These are phyloP conservation scores for Saccharomycopsis microspora DNA, from an alignment of 805 yeast species.

Conservation along the genomic window DNA sequence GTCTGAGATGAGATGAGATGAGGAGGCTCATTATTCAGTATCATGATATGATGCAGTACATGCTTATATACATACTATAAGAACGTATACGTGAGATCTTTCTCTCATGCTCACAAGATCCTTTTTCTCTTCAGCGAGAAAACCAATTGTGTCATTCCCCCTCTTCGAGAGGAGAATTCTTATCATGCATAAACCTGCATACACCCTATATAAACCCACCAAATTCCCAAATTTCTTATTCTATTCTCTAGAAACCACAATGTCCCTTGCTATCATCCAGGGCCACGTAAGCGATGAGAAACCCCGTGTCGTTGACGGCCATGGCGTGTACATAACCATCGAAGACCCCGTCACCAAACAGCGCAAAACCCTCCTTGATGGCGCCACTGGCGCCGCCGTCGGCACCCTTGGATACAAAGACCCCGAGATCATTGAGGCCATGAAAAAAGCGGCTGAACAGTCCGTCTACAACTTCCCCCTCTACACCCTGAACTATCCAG, in stretches of 20 bases:
- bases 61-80: no score
- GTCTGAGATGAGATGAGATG: no score
- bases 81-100: no score
- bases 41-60: no score
- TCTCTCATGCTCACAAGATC: no score
- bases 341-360: constrained; percentile 32
- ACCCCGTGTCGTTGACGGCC: constrained; percentile 31
- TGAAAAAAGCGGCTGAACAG: constrained; percentile 25
- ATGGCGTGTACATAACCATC: constrained; percentile 30
- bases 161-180: no score
- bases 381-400: constrained; percentile 44
- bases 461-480: constrained; percentile 29
- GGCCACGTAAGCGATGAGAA: constrained; percentile 27
- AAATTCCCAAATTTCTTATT: neutral
- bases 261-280: constrained; percentile 24
- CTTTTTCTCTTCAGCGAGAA: no score
- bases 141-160: no score
- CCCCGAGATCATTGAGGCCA: constrained; percentile 27
- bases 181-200: no score
- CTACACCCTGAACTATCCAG: constrained; percentile 24
- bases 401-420: constrained; percentile 36
- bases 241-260: neutral
- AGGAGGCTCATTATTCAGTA: no score
- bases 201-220: no score
- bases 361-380: constrained; percentile 28